Evolutionary conservation across 225 moss, liverwort and hornwort genomes (phyloP).

Genomic region (Sphagnum contortum): DNA sequence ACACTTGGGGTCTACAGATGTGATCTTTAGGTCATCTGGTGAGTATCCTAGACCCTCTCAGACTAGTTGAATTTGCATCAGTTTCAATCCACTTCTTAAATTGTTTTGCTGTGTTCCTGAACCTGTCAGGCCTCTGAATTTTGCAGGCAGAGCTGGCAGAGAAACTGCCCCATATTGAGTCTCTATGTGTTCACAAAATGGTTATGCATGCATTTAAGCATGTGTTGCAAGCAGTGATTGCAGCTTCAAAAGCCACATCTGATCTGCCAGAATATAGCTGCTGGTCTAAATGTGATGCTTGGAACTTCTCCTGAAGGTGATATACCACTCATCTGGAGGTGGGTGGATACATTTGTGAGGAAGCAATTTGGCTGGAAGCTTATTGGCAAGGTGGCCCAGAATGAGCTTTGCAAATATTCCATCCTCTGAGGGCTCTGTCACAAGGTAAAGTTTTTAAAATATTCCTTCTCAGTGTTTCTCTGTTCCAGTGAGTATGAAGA

Average conservation of each 20-base stretch:
- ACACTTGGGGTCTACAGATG: constrained; percentile 58
- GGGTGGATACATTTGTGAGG: constrained; percentile 46
- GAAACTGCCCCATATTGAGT: constrained; percentile 53
- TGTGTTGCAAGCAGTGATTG: constrained; percentile 46
- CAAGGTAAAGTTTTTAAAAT: constrained; percentile 11
- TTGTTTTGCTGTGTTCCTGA: no score
- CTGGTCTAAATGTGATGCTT: constrained; percentile 50
- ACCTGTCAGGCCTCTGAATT: neutral
- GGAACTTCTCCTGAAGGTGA: constrained; percentile 36
- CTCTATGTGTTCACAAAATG: constrained; percentile 58
- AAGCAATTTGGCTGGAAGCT: constrained; percentile 54
- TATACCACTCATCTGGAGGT: constrained; percentile 18
- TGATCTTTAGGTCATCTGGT: constrained; percentile 53
- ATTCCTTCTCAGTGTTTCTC: no score
- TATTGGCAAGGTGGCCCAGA: constrained; percentile 15
- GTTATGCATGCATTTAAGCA: constrained; percentile 58
- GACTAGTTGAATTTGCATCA: no score
- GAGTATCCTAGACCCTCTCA: neutral
- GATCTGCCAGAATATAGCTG: constrained; percentile 43
- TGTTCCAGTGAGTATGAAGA: no score
- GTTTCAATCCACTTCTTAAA: no score
- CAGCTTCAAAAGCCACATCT: constrained; percentile 31
- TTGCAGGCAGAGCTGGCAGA: constrained; percentile 43
- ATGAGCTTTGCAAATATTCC: constrained; percentile 48
- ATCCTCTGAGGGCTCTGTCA: constrained; percentile 56